Percentiles rank a stretch among this genome's conserved stretches.
These are phyloP conservation scores for Diphasiastrum complanatum DNA, from an alignment of 83 land plant species.

Conservation along the genomic window DNA sequence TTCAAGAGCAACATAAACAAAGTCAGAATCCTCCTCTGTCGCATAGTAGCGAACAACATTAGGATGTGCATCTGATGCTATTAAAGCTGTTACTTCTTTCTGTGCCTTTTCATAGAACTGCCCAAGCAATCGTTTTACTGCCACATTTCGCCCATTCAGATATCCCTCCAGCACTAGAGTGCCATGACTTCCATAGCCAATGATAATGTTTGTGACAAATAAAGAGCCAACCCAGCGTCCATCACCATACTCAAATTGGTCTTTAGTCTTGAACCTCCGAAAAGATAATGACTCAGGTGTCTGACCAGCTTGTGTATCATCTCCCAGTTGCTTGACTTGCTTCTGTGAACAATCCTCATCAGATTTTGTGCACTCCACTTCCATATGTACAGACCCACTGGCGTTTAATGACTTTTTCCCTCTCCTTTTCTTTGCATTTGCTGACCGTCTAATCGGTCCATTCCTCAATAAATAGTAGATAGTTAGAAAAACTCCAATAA, in stretches of 20 bases:
- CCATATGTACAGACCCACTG: no score
- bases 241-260: conserved; percentile 15
- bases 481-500: no score
- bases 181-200: conserved; percentile 92
- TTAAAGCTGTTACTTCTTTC: conserved; percentile 77
- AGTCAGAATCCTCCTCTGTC: conserved; percentile 66
- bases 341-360: no score
- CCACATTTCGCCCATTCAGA: conserved; percentile 65
- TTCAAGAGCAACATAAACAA: conserved; percentile 92
- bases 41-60: conserved; percentile 89
- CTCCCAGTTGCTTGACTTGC: no score
- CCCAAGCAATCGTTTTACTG: conserved; percentile 74
- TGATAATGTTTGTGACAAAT: conserved; percentile 48
- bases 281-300: no score
- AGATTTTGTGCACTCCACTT: no score
- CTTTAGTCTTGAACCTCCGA: no score
- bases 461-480: no score
- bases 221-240: conserved; percentile 53
- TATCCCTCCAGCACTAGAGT: conserved; percentile 75
- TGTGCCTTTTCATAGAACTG: conserved; percentile 70
- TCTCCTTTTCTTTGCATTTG: no score
- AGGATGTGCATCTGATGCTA: conserved; percentile 82
- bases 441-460: no score
- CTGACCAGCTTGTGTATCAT: no score
- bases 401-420: no score